phyloP scores from a whole-genome alignment of 2,329 filamentous ascomycete species.

The Claviceps capensis region DNA sequence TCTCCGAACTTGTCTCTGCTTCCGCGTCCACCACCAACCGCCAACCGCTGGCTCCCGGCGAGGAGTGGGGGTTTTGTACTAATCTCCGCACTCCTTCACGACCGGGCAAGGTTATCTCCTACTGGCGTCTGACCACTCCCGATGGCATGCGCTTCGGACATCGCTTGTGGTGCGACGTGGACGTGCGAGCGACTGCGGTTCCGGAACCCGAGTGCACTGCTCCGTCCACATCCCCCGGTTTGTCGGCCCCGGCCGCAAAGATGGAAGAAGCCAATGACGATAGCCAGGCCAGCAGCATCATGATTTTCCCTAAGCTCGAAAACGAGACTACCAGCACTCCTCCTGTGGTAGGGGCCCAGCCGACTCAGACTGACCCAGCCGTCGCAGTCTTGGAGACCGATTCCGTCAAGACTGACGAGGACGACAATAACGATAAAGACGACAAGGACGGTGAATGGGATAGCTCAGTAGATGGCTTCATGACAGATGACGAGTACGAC shows the following conservation, averaged over 20 bases:
- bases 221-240: constrained; percentile 3
- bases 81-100: constrained; percentile 68
- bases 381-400: constrained; percentile 42
- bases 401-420: constrained; percentile 28
- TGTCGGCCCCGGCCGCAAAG: constrained; percentile 9
- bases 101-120: constrained; percentile 72
- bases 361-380: constrained; percentile 35
- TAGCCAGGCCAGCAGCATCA: constrained; percentile 40
- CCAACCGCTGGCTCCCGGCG: constrained; percentile 54
- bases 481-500: constrained; percentile 97
- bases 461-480: constrained; percentile 58
- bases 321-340: constrained; percentile 81
- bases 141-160: constrained; percentile 79
- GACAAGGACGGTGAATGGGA: constrained; percentile 48
- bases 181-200: constrained; percentile 38
- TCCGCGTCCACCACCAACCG: constrained; percentile 71
- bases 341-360: constrained; percentile 51
- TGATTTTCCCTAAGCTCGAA: constrained; percentile 95
- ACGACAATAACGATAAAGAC: constrained; percentile 28
- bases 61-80: constrained; percentile 70
- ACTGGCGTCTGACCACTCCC: constrained; percentile 83
- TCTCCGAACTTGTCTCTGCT: constrained; percentile 61
- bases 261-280: constrained; percentile 15
- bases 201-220: constrained; percentile 14
- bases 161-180: constrained; percentile 87